Base-by-base conservation (phyloP, 208 protist genomes). In the Porcisia hertigi region DNA sequence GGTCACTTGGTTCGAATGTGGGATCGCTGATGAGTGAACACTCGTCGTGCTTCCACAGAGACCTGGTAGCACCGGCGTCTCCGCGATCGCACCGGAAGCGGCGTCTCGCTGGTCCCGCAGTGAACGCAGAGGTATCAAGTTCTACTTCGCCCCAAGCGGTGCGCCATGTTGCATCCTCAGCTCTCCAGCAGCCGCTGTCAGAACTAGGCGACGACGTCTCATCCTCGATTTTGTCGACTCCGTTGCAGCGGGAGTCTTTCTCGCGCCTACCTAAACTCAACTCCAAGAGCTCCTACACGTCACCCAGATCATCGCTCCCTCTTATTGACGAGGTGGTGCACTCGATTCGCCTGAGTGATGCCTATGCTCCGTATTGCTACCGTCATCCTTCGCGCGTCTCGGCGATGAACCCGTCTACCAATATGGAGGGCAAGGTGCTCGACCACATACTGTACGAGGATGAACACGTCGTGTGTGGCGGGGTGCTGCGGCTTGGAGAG, bases 381-480 rank as follows among this genome's bases (percentile, higher is more conserved):
- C 81, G 71, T 53, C 83, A 97, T 74, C 89, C 88, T 6, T 67
- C 73, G 0, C 73, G 71, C 9, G 91, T 97, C 20, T 89, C 90
- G 0, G 90, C 90, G 5, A 86, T 95, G 34, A 94, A 94, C 77
- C 88, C 91, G 14, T 94, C 88, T 8, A 86, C 84, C 11, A 91
- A 89, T 70, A 79, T 80, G 69, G 91, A 96, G 75, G 93, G 93
- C 8, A 92, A 88, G 79, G 93, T 97, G 67, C 78, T 96, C n/a
- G 93, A 97, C 72, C 90, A 97, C 80, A 88, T 97, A 62, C 63
- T 97, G 9, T 87, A 90, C 66, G 88, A 95, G 47, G 79, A 80
- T 64, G 74, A 84, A 23, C 69, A 88, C 34, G 59, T 96, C 3
- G 73, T 78, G 30, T 95, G 91, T 73, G 77, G 81, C 23, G 73